phyloP scores from a whole-genome alignment of 352 stramenopile species.

The Pseudoperonospora humuli region DNA sequence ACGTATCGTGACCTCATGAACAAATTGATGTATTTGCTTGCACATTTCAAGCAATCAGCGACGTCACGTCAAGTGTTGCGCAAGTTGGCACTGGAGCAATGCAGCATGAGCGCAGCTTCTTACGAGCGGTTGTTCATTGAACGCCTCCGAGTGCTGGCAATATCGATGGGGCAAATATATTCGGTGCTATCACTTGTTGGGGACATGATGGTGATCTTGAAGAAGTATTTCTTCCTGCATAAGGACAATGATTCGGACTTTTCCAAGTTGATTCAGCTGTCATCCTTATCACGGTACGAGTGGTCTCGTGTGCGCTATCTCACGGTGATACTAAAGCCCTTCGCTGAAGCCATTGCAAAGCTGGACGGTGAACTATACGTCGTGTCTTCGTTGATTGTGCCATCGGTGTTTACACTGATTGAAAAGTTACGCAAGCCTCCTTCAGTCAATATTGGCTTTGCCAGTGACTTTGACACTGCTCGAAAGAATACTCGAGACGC shows the following conservation, averaged over 20 bases:
- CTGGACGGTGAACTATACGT: slow-evolving; percentile 52
- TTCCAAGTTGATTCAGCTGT: slow-evolving; percentile 63
- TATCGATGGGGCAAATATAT: slow-evolving; percentile 45
- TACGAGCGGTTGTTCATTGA: slow-evolving; percentile 43
- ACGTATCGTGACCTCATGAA: slow-evolving; percentile 56
- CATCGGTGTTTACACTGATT: slow-evolving; percentile 58
- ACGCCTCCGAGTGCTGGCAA: slow-evolving; percentile 23
- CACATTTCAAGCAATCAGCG: slow-evolving; percentile 57
- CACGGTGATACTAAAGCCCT: slow-evolving; percentile 55
- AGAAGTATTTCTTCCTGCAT: slow-evolving; percentile 61
- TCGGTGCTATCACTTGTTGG: slow-evolving; percentile 37
- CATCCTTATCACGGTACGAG: slow-evolving; percentile 56
- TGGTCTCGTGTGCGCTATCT: slow-evolving; percentile 60
- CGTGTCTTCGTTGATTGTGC: slow-evolving; percentile 59
- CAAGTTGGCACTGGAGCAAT: slow-evolving; percentile 41
- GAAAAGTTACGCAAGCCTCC: slow-evolving; percentile 42
- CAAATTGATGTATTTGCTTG: slow-evolving; percentile 57
- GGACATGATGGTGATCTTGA: slow-evolving; percentile 46
- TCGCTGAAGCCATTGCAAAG: slow-evolving; percentile 51
- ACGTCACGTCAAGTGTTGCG: slow-evolving; percentile 36
- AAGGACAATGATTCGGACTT: slow-evolving; percentile 49
- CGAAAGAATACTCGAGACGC: slow-evolving; percentile 11
- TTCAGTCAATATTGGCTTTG: slow-evolving; percentile 2
- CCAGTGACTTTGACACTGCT: slow-evolving; percentile 2
- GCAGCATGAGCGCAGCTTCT: slow-evolving; percentile 27